Evolutionary conservation across 768 basidiomycete species (phyloP).

Genomic region (Austroboletus eburneus): DNA sequence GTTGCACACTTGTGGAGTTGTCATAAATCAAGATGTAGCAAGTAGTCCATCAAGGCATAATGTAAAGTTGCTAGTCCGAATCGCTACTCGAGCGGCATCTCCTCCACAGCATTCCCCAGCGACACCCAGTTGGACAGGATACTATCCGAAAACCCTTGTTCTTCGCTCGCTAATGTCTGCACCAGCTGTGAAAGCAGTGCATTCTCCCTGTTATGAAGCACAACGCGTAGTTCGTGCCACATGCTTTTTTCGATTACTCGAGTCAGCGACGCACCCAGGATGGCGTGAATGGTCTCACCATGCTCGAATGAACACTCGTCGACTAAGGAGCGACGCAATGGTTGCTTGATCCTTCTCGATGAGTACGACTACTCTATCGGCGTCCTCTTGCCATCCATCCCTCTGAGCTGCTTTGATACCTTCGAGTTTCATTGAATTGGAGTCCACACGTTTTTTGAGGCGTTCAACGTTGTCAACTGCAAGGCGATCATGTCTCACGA

Average conservation of each 20-base stretch:
- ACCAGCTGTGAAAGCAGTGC: conserved; percentile 70
- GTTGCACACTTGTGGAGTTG: too few species aligned
- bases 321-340: conserved; percentile 67
- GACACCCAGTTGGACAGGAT: conserved; percentile 72
- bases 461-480: conserved; percentile 86
- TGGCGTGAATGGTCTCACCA: conserved; percentile 47
- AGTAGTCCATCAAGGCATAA: neutral
- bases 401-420: conserved; percentile 63
- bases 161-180: conserved; percentile 70
- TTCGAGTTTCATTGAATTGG: conserved; percentile 72
- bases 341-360: conserved; percentile 86
- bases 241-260: conserved; percentile 46
- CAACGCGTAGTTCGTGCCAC: conserved; percentile 94
- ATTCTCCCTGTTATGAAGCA: conserved; percentile 89
- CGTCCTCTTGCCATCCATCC: conserved; percentile 84
- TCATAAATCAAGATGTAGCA: conserved; percentile 16
- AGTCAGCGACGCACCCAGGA: conserved; percentile 4
- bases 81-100: conserved; percentile 80
- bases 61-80: neutral
- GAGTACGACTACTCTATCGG: conserved; percentile 61
- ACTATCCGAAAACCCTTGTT: conserved; percentile 61
- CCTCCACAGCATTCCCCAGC: conserved; percentile 62
- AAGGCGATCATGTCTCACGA: conserved; percentile 83
- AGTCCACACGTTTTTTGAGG: conserved; percentile 81
- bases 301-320: conserved; percentile 84